These are phyloP conservation scores for Crithidia sp. DNA, from an alignment of 208 protist genomes.

Conservation along the genomic window DNA sequence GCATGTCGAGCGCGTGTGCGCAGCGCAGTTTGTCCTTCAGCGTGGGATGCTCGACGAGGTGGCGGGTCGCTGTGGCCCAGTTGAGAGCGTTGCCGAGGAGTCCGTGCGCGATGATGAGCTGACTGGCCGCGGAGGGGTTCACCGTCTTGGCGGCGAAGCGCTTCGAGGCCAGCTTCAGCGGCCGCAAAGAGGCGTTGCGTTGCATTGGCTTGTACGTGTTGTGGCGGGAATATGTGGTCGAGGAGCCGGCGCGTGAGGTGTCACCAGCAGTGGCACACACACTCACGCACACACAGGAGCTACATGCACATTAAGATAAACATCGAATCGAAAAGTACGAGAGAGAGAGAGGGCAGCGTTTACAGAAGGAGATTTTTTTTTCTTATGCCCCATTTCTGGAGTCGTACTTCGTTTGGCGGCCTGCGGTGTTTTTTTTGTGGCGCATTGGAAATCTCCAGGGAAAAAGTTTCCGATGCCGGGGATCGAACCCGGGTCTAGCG, in stretches of 20 bases:
- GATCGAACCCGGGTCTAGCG: slow-evolving; percentile 94
- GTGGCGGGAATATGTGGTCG: background rate
- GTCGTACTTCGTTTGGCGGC: no score
- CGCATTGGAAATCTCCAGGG: no score
- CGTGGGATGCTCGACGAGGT: slow-evolving; percentile 47
- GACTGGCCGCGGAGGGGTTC: slow-evolving; percentile 26
- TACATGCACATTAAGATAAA: no score
- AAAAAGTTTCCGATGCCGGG: slow-evolving; percentile 91
- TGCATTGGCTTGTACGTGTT: background rate
- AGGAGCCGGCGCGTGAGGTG: no score
- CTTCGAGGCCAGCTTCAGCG: slow-evolving; percentile 36
- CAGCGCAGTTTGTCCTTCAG: slow-evolving; percentile 49
- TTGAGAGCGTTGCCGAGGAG: slow-evolving; percentile 81
- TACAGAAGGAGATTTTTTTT: background rate
- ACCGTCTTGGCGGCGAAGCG: slow-evolving; percentile 30
- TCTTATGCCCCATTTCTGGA: background rate
- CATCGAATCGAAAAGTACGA: no score
- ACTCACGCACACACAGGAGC: no score
- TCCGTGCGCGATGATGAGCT: slow-evolving; percentile 76
- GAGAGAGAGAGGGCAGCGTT: no score
- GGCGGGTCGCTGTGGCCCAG: slow-evolving; percentile 62
- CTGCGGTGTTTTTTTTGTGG: background rate
- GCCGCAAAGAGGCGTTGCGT: slow-evolving; percentile 1
- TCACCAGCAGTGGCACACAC: no score
- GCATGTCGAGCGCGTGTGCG: slow-evolving; percentile 73